Evolutionary conservation across 2,329 filamentous ascomycete genomes (phyloP).

Genomic region (Ophiostoma sp.): DNA sequence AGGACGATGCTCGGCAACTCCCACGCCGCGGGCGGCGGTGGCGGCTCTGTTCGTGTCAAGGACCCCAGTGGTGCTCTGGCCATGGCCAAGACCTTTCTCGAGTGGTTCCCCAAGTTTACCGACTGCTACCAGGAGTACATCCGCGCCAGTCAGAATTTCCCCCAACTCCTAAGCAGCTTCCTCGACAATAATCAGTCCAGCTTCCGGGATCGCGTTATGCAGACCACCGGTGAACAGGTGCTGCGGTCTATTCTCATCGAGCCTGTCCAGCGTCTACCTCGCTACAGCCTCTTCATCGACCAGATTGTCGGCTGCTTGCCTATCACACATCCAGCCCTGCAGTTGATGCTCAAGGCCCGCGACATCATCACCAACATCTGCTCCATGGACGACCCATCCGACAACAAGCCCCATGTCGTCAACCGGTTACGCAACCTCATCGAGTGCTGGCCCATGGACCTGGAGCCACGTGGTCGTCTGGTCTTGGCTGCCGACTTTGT

Average conservation of each 20-base stretch:
- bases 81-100: constrained; percentile 77
- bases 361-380: constrained; percentile 97
- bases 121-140: constrained; percentile 94
- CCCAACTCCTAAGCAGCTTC: constrained; percentile 75
- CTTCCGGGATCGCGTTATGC: constrained; percentile 75
- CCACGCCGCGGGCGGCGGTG: constrained; percentile 33
- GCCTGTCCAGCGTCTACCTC: constrained; percentile 88
- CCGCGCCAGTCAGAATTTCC: constrained; percentile 82
- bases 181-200: constrained; percentile 69
- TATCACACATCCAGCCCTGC: constrained; percentile 79
- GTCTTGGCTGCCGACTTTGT: constrained; percentile 78
- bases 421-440: constrained; percentile 75
- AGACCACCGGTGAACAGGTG: constrained; percentile 84
- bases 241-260: constrained; percentile 92
- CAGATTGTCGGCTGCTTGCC: constrained; percentile 87
- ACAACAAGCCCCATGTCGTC: constrained; percentile 73
- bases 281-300: constrained; percentile 95
- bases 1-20: constrained; percentile 15
- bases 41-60: constrained; percentile 50
- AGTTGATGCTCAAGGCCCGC: constrained; percentile 79
- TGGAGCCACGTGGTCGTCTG: constrained; percentile 74
- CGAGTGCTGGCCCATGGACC: constrained; percentile 71
- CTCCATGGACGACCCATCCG: constrained; percentile 74
- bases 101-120: constrained; percentile 92
- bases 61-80: constrained; percentile 77